A percentile compares a stretch with the other conserved stretches of the same genome.
Evolutionary conservation across 2,329 filamentous ascomycete species (phyloP).

Genomic region (Alternaria sp.): DNA sequence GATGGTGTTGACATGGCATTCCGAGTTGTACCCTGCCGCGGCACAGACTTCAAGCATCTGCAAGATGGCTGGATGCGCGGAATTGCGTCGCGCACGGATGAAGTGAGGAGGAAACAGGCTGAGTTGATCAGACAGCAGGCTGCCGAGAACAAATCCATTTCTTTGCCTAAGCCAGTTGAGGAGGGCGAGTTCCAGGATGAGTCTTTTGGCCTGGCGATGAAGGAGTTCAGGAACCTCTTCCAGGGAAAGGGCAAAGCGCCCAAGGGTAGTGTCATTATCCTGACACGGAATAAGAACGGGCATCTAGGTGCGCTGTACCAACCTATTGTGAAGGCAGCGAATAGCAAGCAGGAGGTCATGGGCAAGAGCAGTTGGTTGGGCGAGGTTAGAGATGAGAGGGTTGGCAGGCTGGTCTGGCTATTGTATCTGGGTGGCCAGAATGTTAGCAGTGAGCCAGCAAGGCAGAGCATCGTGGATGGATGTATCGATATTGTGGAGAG

Average conservation of each 20-base stretch:
- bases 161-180: constrained; percentile 44
- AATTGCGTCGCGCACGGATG: constrained; percentile 76
- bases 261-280: constrained; percentile 79
- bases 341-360: constrained; percentile 50
- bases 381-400: constrained; percentile 76
- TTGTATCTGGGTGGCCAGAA: constrained; percentile 87
- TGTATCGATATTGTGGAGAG: constrained; percentile 87
- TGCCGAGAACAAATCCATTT: constrained; percentile 47
- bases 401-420: constrained; percentile 85
- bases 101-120: constrained; percentile 50
- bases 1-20: constrained; percentile 75
- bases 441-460: constrained; percentile 84
- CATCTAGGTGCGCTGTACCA: constrained; percentile 57
- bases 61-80: constrained; percentile 90
- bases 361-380: constrained; percentile 69
- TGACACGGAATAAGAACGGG: constrained; percentile 74
- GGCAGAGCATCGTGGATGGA: constrained; percentile 84
- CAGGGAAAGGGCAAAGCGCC: constrained; percentile 78
- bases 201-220: constrained; percentile 76
- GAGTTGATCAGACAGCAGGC: constrained; percentile 55
- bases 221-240: constrained; percentile 83
- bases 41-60: constrained; percentile 93
- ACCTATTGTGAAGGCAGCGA: constrained; percentile 35
- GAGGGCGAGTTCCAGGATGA: constrained; percentile 71
- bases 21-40: constrained; percentile 86